phyloP scores from a whole-genome alignment of 2,329 filamentous ascomycete genomes.

The Penicillium expansum region DNA sequence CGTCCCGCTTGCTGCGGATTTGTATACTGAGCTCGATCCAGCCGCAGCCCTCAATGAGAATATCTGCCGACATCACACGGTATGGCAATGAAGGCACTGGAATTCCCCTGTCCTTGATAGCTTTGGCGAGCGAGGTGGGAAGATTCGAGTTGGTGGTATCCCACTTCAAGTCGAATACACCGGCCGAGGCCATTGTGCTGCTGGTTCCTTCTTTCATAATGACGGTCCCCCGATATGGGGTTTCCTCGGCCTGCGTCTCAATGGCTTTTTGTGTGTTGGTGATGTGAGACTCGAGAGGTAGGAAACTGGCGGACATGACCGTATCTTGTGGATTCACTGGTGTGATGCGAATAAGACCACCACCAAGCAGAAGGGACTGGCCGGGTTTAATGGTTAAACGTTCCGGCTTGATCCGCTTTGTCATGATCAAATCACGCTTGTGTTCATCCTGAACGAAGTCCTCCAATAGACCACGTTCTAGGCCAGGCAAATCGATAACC shows the following conservation, averaged over 20 bases:
- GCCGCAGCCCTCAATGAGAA: constrained; percentile 86
- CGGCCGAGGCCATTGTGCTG: constrained; percentile 65
- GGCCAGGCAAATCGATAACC: constrained; percentile 85
- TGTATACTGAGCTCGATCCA: constrained; percentile 90
- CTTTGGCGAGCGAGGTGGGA: constrained; percentile 67
- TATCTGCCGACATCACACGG: constrained; percentile 73
- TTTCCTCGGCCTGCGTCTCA: constrained; percentile 64
- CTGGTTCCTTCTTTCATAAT: constrained; percentile 61
- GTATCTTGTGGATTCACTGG: constrained; percentile 63
- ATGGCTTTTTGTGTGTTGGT: constrained; percentile 78
- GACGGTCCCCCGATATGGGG: constrained; percentile 59
- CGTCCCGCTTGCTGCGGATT: constrained; percentile 58
- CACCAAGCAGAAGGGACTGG: constrained; percentile 78
- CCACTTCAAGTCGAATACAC: constrained; percentile 69
- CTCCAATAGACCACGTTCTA: constrained; percentile 72
- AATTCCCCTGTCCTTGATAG: constrained; percentile 62
- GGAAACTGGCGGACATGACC: constrained; percentile 82
- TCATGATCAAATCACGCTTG: constrained; percentile 73
- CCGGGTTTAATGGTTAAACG: constrained; percentile 70
- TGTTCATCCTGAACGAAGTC: constrained; percentile 66
- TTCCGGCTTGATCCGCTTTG: constrained; percentile 67
- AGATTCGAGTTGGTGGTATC: constrained; percentile 80
- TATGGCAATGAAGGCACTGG: constrained; percentile 62
- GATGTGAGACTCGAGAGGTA: constrained; percentile 71
- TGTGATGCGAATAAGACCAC: constrained; percentile 84